Percentiles rank a stretch among this genome's conserved stretches.
These are phyloP conservation scores for Apostasia ramifera DNA, from an alignment of 106 monocot species.

Conservation along the genomic window DNA sequence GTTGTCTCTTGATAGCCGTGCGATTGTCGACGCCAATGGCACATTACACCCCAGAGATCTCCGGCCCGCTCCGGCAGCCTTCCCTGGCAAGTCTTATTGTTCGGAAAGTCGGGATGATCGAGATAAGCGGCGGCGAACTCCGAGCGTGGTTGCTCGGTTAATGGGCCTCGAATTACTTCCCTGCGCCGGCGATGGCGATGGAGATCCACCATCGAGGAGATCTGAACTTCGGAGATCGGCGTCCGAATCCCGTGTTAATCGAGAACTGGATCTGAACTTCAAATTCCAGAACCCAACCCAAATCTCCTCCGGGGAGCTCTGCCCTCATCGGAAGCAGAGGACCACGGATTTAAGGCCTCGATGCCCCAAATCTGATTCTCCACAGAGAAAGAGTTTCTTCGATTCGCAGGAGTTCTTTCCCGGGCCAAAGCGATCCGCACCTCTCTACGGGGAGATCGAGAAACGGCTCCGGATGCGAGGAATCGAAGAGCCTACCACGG, in stretches of 20 bases:
- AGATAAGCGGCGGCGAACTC: slow-evolving; percentile 54
- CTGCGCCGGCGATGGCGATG: not conserved
- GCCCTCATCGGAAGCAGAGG: not conserved
- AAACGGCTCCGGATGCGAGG: slow-evolving; percentile 54
- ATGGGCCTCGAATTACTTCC: slow-evolving; percentile 90
- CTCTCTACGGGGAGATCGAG: slow-evolving; percentile 73
- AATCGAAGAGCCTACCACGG: slow-evolving; percentile 61
- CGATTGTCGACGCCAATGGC: slow-evolving; percentile 24
- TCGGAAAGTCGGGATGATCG: slow-evolving; percentile 17
- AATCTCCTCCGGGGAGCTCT: not conserved
- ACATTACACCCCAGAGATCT: slow-evolving; percentile 48
- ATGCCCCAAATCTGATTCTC: not conserved
- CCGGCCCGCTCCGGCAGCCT: slow-evolving; percentile 23
- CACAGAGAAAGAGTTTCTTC: slow-evolving; percentile 56
- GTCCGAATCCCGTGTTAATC: slow-evolving; percentile 63
- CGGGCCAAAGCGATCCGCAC: slow-evolving; percentile 39
- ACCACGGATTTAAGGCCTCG: not conserved
- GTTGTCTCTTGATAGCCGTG: slow-evolving; percentile 91
- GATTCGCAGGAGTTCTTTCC: slow-evolving; percentile 69
- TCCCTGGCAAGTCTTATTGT: not conserved
- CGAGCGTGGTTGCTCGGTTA: slow-evolving; percentile 78
- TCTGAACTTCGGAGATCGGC: slow-evolving; percentile 65
- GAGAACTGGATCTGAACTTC: slow-evolving; percentile 39
- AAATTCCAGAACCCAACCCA: slow-evolving; percentile 20
- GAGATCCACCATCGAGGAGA: slow-evolving; percentile 5